Evolutionary conservation across 2,329 filamentous ascomycete genomes (phyloP).

Genomic region (Ophiostoma sp.): DNA sequence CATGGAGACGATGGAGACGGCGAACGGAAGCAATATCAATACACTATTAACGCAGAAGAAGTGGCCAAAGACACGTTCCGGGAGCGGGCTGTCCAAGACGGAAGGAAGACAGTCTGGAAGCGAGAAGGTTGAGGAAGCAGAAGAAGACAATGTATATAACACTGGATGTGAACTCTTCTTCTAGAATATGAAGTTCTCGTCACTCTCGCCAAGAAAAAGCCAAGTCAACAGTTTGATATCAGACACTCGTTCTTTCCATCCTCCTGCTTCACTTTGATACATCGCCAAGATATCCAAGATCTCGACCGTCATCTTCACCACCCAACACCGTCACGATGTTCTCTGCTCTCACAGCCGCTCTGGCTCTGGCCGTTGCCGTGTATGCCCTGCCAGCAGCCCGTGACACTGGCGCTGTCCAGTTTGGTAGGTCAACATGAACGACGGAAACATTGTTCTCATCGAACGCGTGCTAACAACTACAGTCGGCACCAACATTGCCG

Average conservation of each 20-base stretch:
- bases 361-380: conserved; percentile 16
- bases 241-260: neutral
- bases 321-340: neutral
- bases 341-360: neutral
- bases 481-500: conserved; percentile 39
- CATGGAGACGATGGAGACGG: neutral
- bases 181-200: neutral
- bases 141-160: neutral
- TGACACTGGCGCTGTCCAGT: conserved; percentile 10
- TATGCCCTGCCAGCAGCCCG: conserved; percentile 12
- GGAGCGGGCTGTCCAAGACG: neutral
- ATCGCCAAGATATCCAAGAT: neutral
- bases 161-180: neutral
- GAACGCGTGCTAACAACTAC: neutral
- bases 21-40: conserved; percentile 4
- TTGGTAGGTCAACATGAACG: neutral
- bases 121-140: neutral
- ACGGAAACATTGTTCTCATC: neutral
- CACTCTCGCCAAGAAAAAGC: neutral
- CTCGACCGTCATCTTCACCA: neutral
- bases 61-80: neutral
- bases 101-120: neutral
- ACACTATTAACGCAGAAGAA: neutral
- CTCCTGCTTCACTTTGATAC: neutral
- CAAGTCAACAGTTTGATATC: neutral